phyloP scores from a whole-genome alignment of 176 grass and related monocot species.

The Hsuehochloa calcarea region DNA sequence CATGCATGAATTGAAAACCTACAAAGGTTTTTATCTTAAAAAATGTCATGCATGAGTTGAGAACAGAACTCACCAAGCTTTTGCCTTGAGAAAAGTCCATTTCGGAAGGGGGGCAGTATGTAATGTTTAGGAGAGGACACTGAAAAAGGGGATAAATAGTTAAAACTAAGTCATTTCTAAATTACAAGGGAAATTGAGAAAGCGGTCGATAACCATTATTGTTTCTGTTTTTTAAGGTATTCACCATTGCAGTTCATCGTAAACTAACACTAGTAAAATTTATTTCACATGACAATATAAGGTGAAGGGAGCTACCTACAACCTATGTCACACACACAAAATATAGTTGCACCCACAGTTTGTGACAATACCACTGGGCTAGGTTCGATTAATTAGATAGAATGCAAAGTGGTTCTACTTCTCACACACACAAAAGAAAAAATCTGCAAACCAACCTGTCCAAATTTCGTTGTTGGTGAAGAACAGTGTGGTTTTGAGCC shows the following conservation, averaged over 20 bases:
- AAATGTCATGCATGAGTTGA: not conserved
- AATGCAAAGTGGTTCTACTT: not conserved
- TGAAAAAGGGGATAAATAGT: constrained; percentile 42
- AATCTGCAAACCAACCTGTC: constrained; percentile 52
- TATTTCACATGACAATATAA: not conserved
- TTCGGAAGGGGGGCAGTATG: constrained; percentile 78
- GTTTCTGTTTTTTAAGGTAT: not conserved
- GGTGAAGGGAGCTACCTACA: not conserved
- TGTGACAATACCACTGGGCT: no score
- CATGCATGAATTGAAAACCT: not conserved
- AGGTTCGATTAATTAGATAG: no score
- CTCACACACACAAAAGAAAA: not conserved
- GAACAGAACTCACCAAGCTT: constrained; percentile 66
- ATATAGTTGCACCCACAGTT: no score
- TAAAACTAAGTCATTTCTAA: constrained; percentile 28
- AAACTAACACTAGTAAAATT: not conserved
- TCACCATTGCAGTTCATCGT: not conserved
- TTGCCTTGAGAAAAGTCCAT: constrained; percentile 66
- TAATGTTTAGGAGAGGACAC: constrained; percentile 90
- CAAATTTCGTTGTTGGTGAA: constrained; percentile 60
- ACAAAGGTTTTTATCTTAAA: constrained; percentile 9
- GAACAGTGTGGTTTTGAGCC: constrained; percentile 50
- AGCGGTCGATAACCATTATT: not conserved
- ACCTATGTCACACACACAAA: not conserved
- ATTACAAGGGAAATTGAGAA: constrained; percentile 4